Base-by-base conservation (phyloP, 805 yeast species). In the Starmerella geochares region DNA sequence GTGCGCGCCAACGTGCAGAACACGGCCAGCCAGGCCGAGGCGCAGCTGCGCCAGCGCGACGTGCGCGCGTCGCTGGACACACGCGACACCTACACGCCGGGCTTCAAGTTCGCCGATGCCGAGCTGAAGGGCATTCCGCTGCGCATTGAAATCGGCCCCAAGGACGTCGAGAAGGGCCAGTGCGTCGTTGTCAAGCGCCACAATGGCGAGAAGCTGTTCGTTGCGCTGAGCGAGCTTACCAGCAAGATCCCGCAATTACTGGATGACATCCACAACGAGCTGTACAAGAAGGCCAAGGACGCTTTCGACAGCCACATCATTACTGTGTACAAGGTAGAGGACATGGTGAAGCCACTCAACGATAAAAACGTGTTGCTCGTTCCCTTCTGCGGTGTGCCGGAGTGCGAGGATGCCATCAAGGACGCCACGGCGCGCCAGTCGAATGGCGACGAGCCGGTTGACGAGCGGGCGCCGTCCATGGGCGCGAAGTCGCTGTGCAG, bases 401-500 rank as follows among this genome's bases (percentile, higher is more conserved):
- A 80, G 59, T 92, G 98, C 77, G 99, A 92, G 71, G 98, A 92
- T 60, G 90, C 84, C 60, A 94, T 92, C 70, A 92, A 94, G 76
- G 95, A 88, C 43, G 74, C 86, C 40, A 79, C 85, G 16, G 86
- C 94, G 38, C 74, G 79, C 38, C 80, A 75, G 68, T 78, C 81
- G 64, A 83, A 86, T 58, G 90, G 83, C 55, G 80, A 71, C 25
- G 86, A 79, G 59, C 95, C 84, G 67, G 82, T 74, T 44, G 99
- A 92, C 65, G 97, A 92, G 64, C 83, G 85, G 68, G 86, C 98
- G 21, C 99, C 99, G 65, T 80, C 94, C 47, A 92, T 92, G 99
- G 99, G 99, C 65, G 99, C 99, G 58, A 92, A 92, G 75, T 83
- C 95, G 19, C 76, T 92, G 69, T 92, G 99, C 78, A 88, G 88